Evolutionary conservation across 768 basidiomycete species (phyloP).

Genomic region (Lentinula detonsa): DNA sequence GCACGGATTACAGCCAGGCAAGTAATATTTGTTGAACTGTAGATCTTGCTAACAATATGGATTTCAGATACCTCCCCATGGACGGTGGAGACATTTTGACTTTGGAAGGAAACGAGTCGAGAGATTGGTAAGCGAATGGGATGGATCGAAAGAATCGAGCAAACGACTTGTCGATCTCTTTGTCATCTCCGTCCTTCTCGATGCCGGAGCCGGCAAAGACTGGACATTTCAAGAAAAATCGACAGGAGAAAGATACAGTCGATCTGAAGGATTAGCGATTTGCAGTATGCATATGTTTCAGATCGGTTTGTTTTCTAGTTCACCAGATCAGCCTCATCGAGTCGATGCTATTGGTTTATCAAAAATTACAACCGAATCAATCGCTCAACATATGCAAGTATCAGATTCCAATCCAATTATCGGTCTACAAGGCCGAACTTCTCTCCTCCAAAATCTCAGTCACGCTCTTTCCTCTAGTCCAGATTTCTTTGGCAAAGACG

Average conservation of each 20-base stretch:
- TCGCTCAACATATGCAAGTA: conserved; percentile 77
- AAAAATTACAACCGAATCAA: conserved; percentile 50
- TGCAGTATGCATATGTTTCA: conserved; percentile 90
- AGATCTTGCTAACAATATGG: not conserved
- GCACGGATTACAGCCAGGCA: conserved; percentile 57
- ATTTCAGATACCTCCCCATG: conserved; percentile 75
- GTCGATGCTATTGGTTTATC: conserved; percentile 83
- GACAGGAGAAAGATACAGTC: conserved; percentile 45
- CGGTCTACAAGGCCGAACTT: conserved; percentile 81
- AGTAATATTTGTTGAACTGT: conserved; percentile 15
- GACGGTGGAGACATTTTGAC: conserved; percentile 88
- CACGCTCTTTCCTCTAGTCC: conserved; percentile 61
- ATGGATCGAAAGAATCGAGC: conserved; percentile 51
- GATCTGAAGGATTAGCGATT: conserved; percentile 83
- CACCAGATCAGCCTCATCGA: conserved; percentile 50
- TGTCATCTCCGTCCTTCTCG: conserved; percentile 85
- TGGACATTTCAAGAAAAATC: conserved; percentile 73
- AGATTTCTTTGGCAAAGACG: conserved; percentile 66
- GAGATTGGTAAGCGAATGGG: conserved; percentile 35
- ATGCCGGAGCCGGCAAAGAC: conserved; percentile 83
- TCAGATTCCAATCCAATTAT: conserved; percentile 75
- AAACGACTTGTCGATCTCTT: conserved; percentile 85
- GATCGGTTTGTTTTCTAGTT: conserved; percentile 74
- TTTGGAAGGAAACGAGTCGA: conserved; percentile 57
- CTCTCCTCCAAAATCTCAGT: conserved; percentile 68